Evolutionary conservation across 2,329 filamentous ascomycete species (phyloP).

Genomic region (Aspergillus sp.): DNA sequence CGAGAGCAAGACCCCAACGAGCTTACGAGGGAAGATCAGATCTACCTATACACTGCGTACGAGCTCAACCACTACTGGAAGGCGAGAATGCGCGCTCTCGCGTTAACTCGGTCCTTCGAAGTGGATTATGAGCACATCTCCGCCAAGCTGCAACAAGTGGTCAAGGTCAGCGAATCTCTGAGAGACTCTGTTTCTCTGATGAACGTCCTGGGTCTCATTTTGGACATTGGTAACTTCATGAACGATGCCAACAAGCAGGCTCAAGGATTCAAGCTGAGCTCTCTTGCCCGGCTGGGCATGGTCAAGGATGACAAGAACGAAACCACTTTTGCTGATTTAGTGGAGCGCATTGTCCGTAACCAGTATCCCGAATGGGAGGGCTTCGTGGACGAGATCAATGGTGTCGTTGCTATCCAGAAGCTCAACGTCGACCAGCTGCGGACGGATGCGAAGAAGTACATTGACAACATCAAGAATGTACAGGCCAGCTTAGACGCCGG

Average conservation of each 20-base stretch:
- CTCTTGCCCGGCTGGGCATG: slow-evolving; percentile 89
- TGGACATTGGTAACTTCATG: slow-evolving; percentile 99
- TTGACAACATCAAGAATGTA: slow-evolving; percentile 91
- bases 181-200: slow-evolving; percentile 90
- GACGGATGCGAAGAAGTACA: slow-evolving; percentile 84
- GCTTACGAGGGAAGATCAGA: slow-evolving; percentile 91
- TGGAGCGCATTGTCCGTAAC: slow-evolving; percentile 93
- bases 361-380: slow-evolving; percentile 95
- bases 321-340: slow-evolving; percentile 89
- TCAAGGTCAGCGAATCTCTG: slow-evolving; percentile 82
- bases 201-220: slow-evolving; percentile 92
- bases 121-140: slow-evolving; percentile 89
- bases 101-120: slow-evolving; percentile 81
- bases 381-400: slow-evolving; percentile 80
- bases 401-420: slow-evolving; percentile 79
- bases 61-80: slow-evolving; percentile 99
- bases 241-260: slow-evolving; percentile 99
- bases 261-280: slow-evolving; percentile 95
- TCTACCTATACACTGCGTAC: slow-evolving; percentile 89
- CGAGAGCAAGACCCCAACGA: slow-evolving; percentile 86
- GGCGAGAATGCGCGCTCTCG: slow-evolving; percentile 88
- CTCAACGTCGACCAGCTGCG: slow-evolving; percentile 93
- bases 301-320: slow-evolving; percentile 99
- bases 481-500: slow-evolving; percentile 89
- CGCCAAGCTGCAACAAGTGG: slow-evolving; percentile 80